phyloP scores from a whole-genome alignment of 2,329 filamentous ascomycete species.

The Arthrobotrys sinensis region DNA sequence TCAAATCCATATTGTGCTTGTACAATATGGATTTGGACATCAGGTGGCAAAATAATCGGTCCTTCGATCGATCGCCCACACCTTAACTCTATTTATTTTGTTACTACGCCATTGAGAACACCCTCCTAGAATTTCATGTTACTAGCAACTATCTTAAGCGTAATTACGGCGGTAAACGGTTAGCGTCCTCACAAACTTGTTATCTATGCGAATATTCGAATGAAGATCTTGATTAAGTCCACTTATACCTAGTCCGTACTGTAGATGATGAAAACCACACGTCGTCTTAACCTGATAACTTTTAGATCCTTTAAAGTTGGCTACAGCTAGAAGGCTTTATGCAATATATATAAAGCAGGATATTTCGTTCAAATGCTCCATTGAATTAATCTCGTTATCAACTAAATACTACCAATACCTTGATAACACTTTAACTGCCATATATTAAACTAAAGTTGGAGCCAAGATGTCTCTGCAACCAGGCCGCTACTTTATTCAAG shows the following conservation, averaged over 20 bases:
- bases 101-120: neutral
- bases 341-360: neutral
- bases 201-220: neutral
- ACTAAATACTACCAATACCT: neutral
- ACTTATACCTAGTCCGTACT: too few species aligned
- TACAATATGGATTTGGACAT: too few species aligned
- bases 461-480: slow-evolving; percentile 20
- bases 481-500: slow-evolving; percentile 8
- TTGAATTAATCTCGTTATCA: too few species aligned
- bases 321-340: neutral
- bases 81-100: neutral
- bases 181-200: neutral
- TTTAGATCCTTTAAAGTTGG: too few species aligned
- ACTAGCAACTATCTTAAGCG: neutral
- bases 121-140: too few species aligned
- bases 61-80: neutral
- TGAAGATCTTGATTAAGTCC: neutral
- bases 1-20: too few species aligned
- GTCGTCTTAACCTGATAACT: too few species aligned
- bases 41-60: too few species aligned
- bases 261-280: too few species aligned
- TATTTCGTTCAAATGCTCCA: neutral
- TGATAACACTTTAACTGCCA: neutral
- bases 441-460: neutral
- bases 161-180: neutral